Conservation (phyloP, 1,284 basidiomycete species). For the Coniferiporia weirii region DNA sequence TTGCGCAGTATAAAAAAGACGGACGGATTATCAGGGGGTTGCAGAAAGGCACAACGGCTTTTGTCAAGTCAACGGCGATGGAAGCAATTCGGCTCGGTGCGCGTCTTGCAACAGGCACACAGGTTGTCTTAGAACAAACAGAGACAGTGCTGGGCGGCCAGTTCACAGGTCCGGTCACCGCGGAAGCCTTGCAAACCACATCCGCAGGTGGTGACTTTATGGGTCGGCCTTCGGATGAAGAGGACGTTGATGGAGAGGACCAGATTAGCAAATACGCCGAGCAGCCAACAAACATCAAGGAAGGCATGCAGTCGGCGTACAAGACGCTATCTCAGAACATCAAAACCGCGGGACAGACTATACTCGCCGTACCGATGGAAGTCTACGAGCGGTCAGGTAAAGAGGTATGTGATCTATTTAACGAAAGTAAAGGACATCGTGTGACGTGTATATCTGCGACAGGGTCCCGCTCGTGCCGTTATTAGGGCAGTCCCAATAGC, state of each 20-base stretch:
- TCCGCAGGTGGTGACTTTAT: conserved; percentile 22
- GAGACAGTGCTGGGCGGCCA: conserved; percentile 87
- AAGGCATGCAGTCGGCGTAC: conserved; percentile 91
- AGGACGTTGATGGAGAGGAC: conserved; percentile 41
- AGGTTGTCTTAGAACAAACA: conserved; percentile 93
- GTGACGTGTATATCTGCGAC: conserved; percentile 8
- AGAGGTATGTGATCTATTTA: conserved; percentile 51
- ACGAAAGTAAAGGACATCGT: not conserved
- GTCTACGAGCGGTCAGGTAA: conserved; percentile 90
- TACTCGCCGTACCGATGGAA: conserved; percentile 98
- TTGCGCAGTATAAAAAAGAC: conserved; percentile 97
- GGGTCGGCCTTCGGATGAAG: conserved; percentile 36
- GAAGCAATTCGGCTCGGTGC: conserved; percentile 97
- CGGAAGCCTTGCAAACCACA: conserved; percentile 53
- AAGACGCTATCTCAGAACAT: conserved; percentile 79
- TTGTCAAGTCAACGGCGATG: conserved; percentile 89
- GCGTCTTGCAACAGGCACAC: conserved; percentile 91
- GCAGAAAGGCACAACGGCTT: conserved; percentile 90
- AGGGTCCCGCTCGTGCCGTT: conserved; percentile 90
- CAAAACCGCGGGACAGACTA: conserved; percentile 94
- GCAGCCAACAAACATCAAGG: conserved; percentile 78
- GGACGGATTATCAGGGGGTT: conserved; percentile 88
- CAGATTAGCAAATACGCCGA: conserved; percentile 85
- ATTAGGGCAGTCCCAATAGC: conserved; percentile 96
- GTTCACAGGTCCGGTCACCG: conserved; percentile 58